Evolutionary conservation across 2,329 filamentous ascomycete species (phyloP).

Genomic region (Nakataea oryzae): DNA sequence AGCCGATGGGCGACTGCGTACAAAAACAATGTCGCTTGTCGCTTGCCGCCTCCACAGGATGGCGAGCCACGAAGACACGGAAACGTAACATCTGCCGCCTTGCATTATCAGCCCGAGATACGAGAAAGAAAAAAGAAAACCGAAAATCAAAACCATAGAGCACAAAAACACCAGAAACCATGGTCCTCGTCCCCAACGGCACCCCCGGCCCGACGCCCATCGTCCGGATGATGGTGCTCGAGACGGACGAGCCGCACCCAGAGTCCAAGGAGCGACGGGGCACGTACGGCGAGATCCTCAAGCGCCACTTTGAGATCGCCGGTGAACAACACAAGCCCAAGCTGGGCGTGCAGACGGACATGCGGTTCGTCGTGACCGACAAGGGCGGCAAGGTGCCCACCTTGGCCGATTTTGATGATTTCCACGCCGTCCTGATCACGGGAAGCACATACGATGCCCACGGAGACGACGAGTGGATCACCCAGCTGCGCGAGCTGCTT

Average conservation of each 20-base stretch:
- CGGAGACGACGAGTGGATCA: slow-evolving; percentile 65
- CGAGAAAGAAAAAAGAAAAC: too few relatives aligned
- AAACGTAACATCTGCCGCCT: too few relatives aligned
- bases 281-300: slow-evolving; percentile 42
- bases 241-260: slow-evolving; percentile 45
- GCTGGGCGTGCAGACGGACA: slow-evolving; percentile 41
- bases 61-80: too few relatives aligned
- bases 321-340: slow-evolving; percentile 41
- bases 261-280: slow-evolving; percentile 37
- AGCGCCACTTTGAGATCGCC: slow-evolving; percentile 37
- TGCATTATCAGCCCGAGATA: too few relatives aligned
- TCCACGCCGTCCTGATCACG: slow-evolving; percentile 77
- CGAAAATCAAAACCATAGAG: too few relatives aligned
- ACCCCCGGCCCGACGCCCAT: not conserved
- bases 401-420: slow-evolving; percentile 40
- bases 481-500: slow-evolving; percentile 54
- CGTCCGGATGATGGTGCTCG: slow-evolving; percentile 38
- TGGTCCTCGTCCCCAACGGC: not conserved
- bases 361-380: slow-evolving; percentile 42
- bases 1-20: too few relatives aligned
- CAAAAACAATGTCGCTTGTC: too few relatives aligned
- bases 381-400: slow-evolving; percentile 34
- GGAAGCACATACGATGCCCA: slow-evolving; percentile 68
- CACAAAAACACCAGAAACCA: not conserved
- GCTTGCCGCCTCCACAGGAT: too few relatives aligned